phyloP scores from a whole-genome alignment of 768 basidiomycete species.

The Russula ochroleuca region DNA sequence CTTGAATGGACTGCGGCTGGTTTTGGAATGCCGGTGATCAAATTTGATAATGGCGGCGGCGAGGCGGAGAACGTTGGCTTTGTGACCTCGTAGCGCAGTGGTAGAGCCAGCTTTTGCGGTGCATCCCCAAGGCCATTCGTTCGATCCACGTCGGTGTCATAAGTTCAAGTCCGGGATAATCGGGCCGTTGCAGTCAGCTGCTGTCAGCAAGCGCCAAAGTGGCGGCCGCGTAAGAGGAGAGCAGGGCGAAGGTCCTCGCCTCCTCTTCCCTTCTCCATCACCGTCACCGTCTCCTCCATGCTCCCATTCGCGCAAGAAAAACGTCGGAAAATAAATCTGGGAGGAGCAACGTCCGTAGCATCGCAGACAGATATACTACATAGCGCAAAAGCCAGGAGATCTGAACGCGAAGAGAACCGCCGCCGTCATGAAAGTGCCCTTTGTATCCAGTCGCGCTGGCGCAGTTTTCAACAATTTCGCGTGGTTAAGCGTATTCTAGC shows the following conservation, averaged over 20 bases:
- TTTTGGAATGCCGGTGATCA: background rate
- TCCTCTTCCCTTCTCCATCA: background rate
- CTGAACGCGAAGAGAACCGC: conserved; percentile 53
- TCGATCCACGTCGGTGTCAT: conserved; percentile 26
- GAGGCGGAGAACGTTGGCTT: background rate
- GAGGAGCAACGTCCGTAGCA: conserved; percentile 52
- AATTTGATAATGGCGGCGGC: background rate
- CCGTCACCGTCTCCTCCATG: conserved; percentile 24
- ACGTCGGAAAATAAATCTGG: conserved; percentile 67
- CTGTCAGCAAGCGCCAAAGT: background rate
- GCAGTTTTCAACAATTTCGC: conserved; percentile 45
- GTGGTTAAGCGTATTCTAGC: conserved; percentile 45
- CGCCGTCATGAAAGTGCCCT: conserved; percentile 54
- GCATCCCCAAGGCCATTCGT: conserved; percentile 24
- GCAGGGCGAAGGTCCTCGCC: background rate
- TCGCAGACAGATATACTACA: conserved; percentile 56
- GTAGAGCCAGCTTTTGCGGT: conserved; percentile 1
- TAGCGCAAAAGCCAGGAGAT: conserved; percentile 55
- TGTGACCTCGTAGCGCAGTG: conserved; percentile 17
- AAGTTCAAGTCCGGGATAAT: background rate
- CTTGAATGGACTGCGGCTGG: background rate
- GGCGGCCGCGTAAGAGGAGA: conserved; percentile 16
- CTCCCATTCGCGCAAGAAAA: conserved; percentile 50
- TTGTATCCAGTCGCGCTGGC: conserved; percentile 68
- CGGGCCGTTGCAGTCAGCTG: background rate